Base-by-base conservation (phyloP, 2,329 filamentous ascomycete species). In the Xylariaceae sp. region DNA sequence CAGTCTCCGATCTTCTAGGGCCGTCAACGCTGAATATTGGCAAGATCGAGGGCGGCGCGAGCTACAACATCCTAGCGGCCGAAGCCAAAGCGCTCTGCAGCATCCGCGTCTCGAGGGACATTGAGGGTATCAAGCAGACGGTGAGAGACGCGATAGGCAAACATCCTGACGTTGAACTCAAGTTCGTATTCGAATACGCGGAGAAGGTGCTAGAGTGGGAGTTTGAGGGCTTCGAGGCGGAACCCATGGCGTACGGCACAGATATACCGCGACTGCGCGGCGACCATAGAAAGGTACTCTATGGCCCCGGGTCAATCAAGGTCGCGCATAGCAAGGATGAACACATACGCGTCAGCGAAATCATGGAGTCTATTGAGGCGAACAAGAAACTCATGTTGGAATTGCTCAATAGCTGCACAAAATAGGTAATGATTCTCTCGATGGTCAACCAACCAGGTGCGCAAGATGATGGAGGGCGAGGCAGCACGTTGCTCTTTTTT, bases 11-110 rank as follows among this genome's bases (percentile, higher is more conserved):
- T 9, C 63, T 73, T 0, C 65, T 74, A 3, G 71, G 71, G 0
- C 67, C 68, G 1, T 71, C 71, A 2, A 73, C 71, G 3, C 68
- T 74, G 45, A 71, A 74, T 54, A 68, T 70, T 22, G 72, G 71
- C 7, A 72, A 67, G 32, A 64, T 74, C 5, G 57, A 69, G 37
- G 72, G 72, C 19, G 72, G 72, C 2, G 70, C 66, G 40, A 68
- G 65, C 48, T 71, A 73, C 58, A 73, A 74, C 54, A 69, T 74
- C 43, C 59, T 74, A 3, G 70, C 72, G 0, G 65, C 69, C 7
- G 65, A 64, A 2, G 71, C 71, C 4, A 69, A 66, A 29, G 71
- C 72, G 1, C 68, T 73, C 13, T 74, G 72, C 59, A 69, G 68
- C 42, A 65, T 74, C 13, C 70, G 72, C 36, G 67, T 74, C 47